Conservation (phyloP, 2,329 filamentous ascomycete species). For the Lecanicillium sp. region DNA sequence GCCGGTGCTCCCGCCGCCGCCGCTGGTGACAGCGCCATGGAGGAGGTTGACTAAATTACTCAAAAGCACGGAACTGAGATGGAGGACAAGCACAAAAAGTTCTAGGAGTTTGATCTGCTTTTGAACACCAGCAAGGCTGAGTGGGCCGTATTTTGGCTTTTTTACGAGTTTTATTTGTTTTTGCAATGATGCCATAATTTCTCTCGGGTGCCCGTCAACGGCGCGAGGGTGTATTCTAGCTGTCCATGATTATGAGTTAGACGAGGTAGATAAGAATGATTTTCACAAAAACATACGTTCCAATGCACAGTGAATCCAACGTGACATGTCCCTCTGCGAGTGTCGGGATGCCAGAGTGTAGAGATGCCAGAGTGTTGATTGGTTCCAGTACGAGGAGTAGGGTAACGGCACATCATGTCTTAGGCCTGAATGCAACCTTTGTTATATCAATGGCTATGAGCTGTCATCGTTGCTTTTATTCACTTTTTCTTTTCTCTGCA, state of each 20-base stretch:
- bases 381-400: too few relatives aligned
- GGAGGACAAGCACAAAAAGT: slow-evolving; percentile 32
- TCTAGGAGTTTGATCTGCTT: slow-evolving; percentile 35
- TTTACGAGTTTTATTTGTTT: slow-evolving; percentile 29
- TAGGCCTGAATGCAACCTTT: too few relatives aligned
- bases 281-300: slow-evolving; percentile 19
- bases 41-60: slow-evolving; percentile 88
- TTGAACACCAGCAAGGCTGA: slow-evolving; percentile 16
- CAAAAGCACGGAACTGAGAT: slow-evolving; percentile 26
- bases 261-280: slow-evolving; percentile 29
- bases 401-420: too few relatives aligned
- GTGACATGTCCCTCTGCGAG: too few relatives aligned
- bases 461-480: too few relatives aligned
- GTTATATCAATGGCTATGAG: too few relatives aligned
- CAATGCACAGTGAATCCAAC: too few relatives aligned
- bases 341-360: too few relatives aligned
- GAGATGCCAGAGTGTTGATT: too few relatives aligned
- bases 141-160: slow-evolving; percentile 27
- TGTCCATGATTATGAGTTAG: slow-evolving; percentile 36
- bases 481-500: too few relatives aligned
- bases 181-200: slow-evolving; percentile 30
- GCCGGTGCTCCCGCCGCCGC: slow-evolving; percentile 54
- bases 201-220: slow-evolving; percentile 21
- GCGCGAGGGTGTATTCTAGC: slow-evolving; percentile 34
- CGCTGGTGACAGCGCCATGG: slow-evolving; percentile 91